Conservation (phyloP, 768 basidiomycete species). For the Phylloporus sp. region DNA sequence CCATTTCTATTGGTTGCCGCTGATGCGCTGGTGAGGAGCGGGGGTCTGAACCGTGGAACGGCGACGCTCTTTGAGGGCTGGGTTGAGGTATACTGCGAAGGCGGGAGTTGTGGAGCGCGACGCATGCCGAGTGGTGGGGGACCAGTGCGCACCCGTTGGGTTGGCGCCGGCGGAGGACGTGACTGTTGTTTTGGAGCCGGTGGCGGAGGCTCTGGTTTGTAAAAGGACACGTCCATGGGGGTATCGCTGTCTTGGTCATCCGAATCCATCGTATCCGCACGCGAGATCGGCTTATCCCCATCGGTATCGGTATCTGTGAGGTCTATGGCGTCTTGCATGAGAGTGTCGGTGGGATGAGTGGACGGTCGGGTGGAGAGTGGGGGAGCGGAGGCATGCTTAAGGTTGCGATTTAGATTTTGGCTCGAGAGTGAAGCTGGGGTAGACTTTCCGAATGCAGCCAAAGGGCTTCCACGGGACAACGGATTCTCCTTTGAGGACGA, state of each 20-base stretch:
- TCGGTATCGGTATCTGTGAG: constrained; percentile 21
- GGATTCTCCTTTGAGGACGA: neutral
- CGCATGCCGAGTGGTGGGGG: constrained; percentile 31
- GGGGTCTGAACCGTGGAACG: constrained; percentile 28
- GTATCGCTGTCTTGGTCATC: constrained; percentile 15
- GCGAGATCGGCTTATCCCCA: constrained; percentile 5
- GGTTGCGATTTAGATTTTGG: constrained; percentile 9
- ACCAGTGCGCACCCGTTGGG: constrained; percentile 13
- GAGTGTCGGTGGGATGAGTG: too few species aligned
- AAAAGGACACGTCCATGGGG: constrained; percentile 19
- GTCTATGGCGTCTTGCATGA: constrained; percentile 18
- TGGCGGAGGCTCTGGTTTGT: constrained; percentile 1
- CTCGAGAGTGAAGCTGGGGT: constrained; percentile 9
- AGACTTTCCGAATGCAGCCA: constrained; percentile 13
- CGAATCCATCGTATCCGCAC: constrained; percentile 11
- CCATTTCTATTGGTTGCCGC: neutral
- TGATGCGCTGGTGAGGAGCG: constrained; percentile 12
- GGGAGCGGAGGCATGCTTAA: constrained; percentile 1
- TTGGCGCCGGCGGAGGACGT: constrained; percentile 3
- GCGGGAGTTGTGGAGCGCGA: constrained; percentile 12
- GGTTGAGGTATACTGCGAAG: constrained; percentile 19
- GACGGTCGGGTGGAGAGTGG: neutral
- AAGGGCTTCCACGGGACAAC: neutral
- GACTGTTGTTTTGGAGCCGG: neutral
- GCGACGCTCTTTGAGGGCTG: constrained; percentile 15